phyloP scores from a whole-genome alignment of 345 rosid species.

The Cochlearia excelsa region DNA sequence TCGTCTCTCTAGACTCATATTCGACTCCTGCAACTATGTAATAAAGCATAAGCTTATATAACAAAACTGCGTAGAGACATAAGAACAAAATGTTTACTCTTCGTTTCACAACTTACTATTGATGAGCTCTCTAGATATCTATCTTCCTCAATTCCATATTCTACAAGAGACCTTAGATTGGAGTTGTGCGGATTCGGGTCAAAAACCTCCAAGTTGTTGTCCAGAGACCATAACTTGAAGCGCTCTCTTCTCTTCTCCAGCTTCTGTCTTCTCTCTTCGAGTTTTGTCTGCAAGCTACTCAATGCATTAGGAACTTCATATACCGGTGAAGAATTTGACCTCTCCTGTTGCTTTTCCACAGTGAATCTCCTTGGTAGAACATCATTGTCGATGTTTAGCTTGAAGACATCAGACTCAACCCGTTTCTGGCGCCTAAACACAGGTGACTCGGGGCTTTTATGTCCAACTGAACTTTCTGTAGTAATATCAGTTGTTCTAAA shows the following conservation, averaged over 20 bases:
- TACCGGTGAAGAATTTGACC: conserved; percentile 42
- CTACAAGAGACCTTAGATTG: conserved; percentile 24
- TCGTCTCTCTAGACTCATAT: conserved; percentile 32
- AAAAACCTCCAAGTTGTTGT: conserved; percentile 28
- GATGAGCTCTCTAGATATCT: conserved; percentile 32
- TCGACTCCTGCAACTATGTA: conserved; percentile 40
- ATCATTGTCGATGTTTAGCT: conserved; percentile 35
- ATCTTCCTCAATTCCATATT: conserved; percentile 11
- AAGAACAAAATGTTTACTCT: neutral
- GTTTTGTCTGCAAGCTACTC: conserved; percentile 37
- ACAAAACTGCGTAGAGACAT: neutral
- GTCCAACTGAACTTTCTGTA: conserved; percentile 27
- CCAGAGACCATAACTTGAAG: conserved; percentile 28
- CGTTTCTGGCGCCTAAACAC: conserved; percentile 36
- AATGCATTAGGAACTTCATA: conserved; percentile 40
- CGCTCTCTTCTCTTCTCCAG: conserved; percentile 38
- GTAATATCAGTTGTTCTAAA: conserved; percentile 28
- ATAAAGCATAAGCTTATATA: conserved; percentile 6
- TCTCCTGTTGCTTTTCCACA: conserved; percentile 36
- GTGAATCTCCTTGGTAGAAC: conserved; percentile 34
- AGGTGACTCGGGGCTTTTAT: conserved; percentile 34
- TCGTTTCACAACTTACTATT: conserved; percentile 32
- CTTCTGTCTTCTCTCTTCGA: conserved; percentile 38
- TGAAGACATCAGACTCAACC: conserved; percentile 35
- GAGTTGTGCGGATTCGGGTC: conserved; percentile 17